phyloP scores from a whole-genome alignment of 768 basidiomycete species.

The Neoboletus magnificus region DNA sequence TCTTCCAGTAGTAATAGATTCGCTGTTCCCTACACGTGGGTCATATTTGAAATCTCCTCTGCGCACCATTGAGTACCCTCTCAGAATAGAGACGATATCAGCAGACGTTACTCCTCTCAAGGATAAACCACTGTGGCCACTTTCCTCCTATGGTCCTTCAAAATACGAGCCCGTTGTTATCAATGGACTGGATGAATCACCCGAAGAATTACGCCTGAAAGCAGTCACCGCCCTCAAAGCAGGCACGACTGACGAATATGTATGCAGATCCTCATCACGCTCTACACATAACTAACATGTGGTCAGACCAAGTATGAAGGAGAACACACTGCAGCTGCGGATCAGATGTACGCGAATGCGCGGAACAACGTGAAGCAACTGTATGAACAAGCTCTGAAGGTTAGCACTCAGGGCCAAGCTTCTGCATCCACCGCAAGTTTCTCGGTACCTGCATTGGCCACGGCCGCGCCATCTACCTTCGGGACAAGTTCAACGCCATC shows the following conservation, averaged over 20 bases:
- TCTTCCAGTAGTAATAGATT: conserved; percentile 28
- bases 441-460: conserved; percentile 20
- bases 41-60: not conserved
- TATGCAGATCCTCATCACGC: conserved; percentile 35
- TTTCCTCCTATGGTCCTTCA: conserved; percentile 74
- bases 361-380: conserved; percentile 46
- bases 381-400: conserved; percentile 50
- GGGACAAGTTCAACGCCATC: conserved; percentile 30
- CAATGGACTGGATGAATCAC: conserved; percentile 63
- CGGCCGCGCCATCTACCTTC: conserved; percentile 38
- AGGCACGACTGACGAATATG: conserved; percentile 64
- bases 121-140: conserved; percentile 77
- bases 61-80: not conserved
- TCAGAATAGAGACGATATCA: conserved; percentile 59
- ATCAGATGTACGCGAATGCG: conserved; percentile 47
- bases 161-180: conserved; percentile 72
- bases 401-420: conserved; percentile 30
- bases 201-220: conserved; percentile 74
- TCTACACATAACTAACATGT: not conserved
- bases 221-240: conserved; percentile 54
- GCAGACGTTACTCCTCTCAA: conserved; percentile 54
- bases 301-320: conserved; percentile 57
- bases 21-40: conserved; percentile 40
- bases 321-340: conserved; percentile 50
- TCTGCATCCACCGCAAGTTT: conserved; percentile 6